Conservation (phyloP, 352 stramenopile genomes). For the Globisporangium splendens region DNA sequence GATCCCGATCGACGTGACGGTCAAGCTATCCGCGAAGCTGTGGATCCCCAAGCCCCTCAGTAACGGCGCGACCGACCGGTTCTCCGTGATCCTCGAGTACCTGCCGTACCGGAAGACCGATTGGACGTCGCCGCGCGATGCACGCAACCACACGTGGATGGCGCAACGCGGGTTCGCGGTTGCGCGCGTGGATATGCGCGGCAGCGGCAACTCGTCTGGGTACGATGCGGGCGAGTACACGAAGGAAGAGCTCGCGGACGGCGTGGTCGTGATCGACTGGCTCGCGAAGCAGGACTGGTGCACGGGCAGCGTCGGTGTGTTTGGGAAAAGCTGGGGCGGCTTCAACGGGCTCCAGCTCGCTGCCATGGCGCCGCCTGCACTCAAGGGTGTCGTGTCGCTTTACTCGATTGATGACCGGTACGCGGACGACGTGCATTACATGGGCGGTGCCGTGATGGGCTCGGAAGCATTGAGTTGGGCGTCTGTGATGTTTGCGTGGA, state of each 20-base stretch:
- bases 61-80: slow-evolving; percentile 7
- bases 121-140: slow-evolving; percentile 40
- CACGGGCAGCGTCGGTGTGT: slow-evolving; percentile 33
- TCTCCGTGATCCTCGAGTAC: slow-evolving; percentile 51
- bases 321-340: slow-evolving; percentile 53
- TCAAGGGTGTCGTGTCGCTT: slow-evolving; percentile 41
- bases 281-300: slow-evolving; percentile 40
- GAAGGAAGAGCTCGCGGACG: slow-evolving; percentile 36
- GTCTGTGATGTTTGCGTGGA: slow-evolving; percentile 46
- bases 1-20: slow-evolving; percentile 24
- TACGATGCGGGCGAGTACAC: slow-evolving; percentile 45
- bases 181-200: slow-evolving; percentile 44
- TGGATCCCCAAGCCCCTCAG: slow-evolving; percentile 25
- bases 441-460: slow-evolving; percentile 35
- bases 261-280: slow-evolving; percentile 44
- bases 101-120: slow-evolving; percentile 49
- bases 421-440: slow-evolving; percentile 50
- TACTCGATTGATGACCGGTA: slow-evolving; percentile 59
- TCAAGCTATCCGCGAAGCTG: slow-evolving; percentile 29
- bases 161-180: slow-evolving; percentile 42
- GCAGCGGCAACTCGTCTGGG: slow-evolving; percentile 42
- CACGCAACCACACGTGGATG: slow-evolving; percentile 44
- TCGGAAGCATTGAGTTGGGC: slow-evolving; percentile 52
- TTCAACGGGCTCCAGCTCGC: slow-evolving; percentile 52
- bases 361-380: slow-evolving; percentile 29